phyloP scores from a whole-genome alignment of 495 filamentous ascomycete genomes.

The Penicillium diatomitis region DNA sequence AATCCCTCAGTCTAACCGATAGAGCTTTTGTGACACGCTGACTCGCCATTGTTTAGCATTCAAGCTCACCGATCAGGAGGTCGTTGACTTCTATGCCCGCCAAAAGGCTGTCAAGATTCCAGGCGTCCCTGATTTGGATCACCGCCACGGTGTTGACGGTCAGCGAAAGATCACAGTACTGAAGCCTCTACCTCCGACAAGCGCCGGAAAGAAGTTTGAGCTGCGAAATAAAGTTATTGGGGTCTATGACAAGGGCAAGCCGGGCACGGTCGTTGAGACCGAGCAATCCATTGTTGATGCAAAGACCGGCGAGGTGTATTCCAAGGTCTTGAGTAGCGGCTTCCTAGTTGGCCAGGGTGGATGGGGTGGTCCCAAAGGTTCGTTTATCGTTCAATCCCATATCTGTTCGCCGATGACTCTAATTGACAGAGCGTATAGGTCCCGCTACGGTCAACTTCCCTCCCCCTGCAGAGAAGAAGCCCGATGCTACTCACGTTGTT shows the following conservation, averaged over 20 bases:
- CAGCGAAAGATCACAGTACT: conserved; percentile 71
- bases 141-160: conserved; percentile 68
- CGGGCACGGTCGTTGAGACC: conserved; percentile 72
- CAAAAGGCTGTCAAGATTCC: conserved; percentile 53
- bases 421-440: conserved; percentile 25
- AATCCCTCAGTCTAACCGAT: no score
- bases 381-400: neutral
- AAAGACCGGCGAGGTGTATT: conserved; percentile 60
- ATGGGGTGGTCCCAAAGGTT: conserved; percentile 88
- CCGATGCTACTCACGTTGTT: conserved; percentile 63
- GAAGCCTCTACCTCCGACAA: conserved; percentile 67
- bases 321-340: conserved; percentile 53
- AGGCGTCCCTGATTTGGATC: conserved; percentile 69
- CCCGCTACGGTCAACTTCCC: conserved; percentile 66
- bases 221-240: conserved; percentile 71
- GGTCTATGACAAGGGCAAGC: conserved; percentile 86
- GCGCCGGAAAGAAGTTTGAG: conserved; percentile 65
- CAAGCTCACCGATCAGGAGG: conserved; percentile 68
- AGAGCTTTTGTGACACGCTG: neutral
- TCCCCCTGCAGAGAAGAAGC: conserved; percentile 58
- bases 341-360: conserved; percentile 80
- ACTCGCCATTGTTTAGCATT: conserved; percentile 45
- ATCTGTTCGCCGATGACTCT: neutral
- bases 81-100: conserved; percentile 75
- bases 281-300: conserved; percentile 69